Evolutionary conservation across 768 basidiomycete genomes (phyloP).

Genomic region (Lactifluus rugatus): DNA sequence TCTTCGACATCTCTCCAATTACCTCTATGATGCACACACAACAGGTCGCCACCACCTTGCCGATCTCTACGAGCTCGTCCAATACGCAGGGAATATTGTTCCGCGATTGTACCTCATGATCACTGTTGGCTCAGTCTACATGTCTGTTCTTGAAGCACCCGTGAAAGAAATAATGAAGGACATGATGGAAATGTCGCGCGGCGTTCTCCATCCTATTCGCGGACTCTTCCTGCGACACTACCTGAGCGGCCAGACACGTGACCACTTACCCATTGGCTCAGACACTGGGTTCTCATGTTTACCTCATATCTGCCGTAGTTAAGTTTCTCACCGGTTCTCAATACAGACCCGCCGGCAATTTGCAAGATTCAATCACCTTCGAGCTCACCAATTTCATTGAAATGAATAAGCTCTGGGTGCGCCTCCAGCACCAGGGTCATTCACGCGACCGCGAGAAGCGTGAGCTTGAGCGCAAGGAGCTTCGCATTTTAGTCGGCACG

Average conservation of each 20-base stretch:
- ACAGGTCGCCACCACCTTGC: constrained; percentile 90
- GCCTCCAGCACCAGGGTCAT: constrained; percentile 95
- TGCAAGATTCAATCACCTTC: constrained; percentile 92
- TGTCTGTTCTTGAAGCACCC: constrained; percentile 95
- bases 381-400: constrained; percentile 98
- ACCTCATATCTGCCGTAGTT: neutral
- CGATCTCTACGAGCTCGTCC: constrained; percentile 98
- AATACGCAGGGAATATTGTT: constrained; percentile 96
- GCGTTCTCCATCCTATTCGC: constrained; percentile 93
- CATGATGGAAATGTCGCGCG: constrained; percentile 99
- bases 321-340: neutral
- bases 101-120: constrained; percentile 97
- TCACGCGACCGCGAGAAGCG: constrained; percentile 96
- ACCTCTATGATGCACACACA: constrained; percentile 92
- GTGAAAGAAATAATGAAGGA: constrained; percentile 99
- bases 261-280: constrained; percentile 83
- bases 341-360: constrained; percentile 69
- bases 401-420: constrained; percentile 99
- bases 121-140: constrained; percentile 97
- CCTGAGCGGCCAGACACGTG: constrained; percentile 92
- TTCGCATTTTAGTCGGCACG: constrained; percentile 94
- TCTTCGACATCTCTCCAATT: constrained; percentile 87
- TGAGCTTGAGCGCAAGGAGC: constrained; percentile 88
- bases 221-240: constrained; percentile 95
- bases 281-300: constrained; percentile 58